phyloP scores from a whole-genome alignment of 768 basidiomycete genomes.

The Mycena indigotica region DNA sequence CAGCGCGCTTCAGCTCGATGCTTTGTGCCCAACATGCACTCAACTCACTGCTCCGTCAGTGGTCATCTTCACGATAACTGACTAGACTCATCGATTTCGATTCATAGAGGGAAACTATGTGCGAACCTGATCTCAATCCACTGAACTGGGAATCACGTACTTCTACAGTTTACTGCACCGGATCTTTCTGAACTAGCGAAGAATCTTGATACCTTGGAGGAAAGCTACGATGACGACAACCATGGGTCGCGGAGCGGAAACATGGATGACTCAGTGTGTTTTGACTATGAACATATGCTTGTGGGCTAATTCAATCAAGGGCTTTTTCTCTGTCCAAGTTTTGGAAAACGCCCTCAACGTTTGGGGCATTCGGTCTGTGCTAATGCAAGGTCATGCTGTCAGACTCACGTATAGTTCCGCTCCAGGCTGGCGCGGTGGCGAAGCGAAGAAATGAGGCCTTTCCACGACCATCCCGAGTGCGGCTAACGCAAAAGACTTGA shows the following conservation, averaged over 20 bases:
- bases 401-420: constrained; percentile 14
- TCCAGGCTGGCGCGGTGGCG: constrained; percentile 83
- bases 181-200: constrained; percentile 77
- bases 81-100: constrained; percentile 7
- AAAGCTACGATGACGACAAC: constrained; percentile 53
- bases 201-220: constrained; percentile 68
- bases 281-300: too few species aligned
- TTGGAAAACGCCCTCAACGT: constrained; percentile 81
- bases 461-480: constrained; percentile 80
- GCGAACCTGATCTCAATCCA: constrained; percentile 21
- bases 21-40: constrained; percentile 88
- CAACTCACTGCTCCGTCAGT: constrained; percentile 77
- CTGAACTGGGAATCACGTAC: constrained; percentile 15
- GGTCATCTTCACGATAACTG: constrained; percentile 6
- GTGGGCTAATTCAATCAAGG: constrained; percentile 45
- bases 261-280: constrained; percentile 83
- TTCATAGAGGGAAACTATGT: constrained; percentile 43
- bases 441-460: constrained; percentile 75
- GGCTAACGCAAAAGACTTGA: too few species aligned
- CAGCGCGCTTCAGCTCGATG: constrained; percentile 60
- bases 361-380: constrained; percentile 74
- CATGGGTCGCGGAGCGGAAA: constrained; percentile 59
- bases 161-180: constrained; percentile 68
- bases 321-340: constrained; percentile 92
- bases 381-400: not conserved